phyloP scores from a whole-genome alignment of 495 filamentous ascomycete genomes.

The Chlorociboria aeruginascens region DNA sequence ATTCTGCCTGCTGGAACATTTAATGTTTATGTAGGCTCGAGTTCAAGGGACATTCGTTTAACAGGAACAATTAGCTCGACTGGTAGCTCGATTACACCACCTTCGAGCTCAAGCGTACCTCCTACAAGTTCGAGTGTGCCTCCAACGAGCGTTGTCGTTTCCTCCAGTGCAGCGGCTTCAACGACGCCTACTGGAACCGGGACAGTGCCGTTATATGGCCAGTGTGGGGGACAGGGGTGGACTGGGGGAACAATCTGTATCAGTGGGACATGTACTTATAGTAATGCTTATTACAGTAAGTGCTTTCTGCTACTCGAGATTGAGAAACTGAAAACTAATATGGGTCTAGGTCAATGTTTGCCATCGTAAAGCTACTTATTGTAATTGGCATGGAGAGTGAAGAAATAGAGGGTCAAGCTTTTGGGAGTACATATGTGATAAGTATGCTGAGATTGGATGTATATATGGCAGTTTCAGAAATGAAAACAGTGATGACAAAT shows the following conservation, averaged over 20 bases:
- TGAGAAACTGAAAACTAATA: not conserved
- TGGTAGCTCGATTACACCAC: not conserved
- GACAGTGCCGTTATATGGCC: not conserved
- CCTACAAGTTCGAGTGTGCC: too few species aligned
- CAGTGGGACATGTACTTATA: not conserved
- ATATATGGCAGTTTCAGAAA: too few species aligned
- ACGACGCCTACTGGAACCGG: not conserved
- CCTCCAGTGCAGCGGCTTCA: not conserved
- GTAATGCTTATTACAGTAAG: not conserved
- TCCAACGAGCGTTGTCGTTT: not conserved
- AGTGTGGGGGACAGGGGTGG: not conserved
- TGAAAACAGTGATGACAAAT: too few species aligned
- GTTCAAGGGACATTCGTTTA: slow-evolving; percentile 21
- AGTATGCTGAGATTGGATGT: too few species aligned
- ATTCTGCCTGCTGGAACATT: slow-evolving; percentile 53
- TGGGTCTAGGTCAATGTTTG: not conserved
- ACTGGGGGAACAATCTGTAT: not conserved
- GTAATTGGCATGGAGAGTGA: not conserved
- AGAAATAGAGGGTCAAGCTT: not conserved
- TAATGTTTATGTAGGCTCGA: slow-evolving; percentile 52
- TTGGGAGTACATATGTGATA: too few species aligned
- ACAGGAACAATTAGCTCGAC: slow-evolving; percentile 26
- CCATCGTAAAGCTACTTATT: not conserved
- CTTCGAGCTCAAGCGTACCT: not conserved
- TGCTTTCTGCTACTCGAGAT: not conserved